Percentiles rank a stretch among this genome's conserved stretches.
phyloP scores from a whole-genome alignment of 139 green algal genomes.

The Chlorella sp. region DNA sequence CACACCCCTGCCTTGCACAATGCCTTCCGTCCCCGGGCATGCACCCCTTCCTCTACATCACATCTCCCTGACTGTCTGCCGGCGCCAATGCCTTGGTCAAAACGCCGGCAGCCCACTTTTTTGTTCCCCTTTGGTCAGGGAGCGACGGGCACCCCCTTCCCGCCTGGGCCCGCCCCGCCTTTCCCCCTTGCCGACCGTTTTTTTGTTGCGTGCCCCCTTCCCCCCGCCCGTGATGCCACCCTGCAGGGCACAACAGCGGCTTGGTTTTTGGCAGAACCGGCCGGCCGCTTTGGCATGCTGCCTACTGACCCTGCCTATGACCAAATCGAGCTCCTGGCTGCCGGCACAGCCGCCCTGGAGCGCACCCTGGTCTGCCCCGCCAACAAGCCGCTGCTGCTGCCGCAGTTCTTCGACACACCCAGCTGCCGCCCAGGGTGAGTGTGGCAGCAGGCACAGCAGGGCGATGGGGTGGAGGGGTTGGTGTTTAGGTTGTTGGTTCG shows the following conservation, averaged over 20 bases:
- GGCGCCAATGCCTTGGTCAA: no score
- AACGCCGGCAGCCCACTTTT: no score
- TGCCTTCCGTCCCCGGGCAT: no score
- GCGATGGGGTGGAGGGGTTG: not conserved
- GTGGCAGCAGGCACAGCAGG: not conserved
- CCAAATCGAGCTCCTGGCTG: not conserved
- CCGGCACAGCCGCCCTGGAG: not conserved
- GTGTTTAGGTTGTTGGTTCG: not conserved
- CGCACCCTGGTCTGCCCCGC: not conserved
- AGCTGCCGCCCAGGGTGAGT: not conserved
- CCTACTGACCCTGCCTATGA: not conserved
- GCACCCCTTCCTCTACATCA: no score
- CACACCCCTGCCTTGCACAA: no score
- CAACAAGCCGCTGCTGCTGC: not conserved
- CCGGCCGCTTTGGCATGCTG: slow-evolving; percentile 33
- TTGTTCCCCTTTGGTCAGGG: no score
- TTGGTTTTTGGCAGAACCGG: not conserved
- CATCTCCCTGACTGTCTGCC: no score
- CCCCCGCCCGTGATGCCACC: no score
- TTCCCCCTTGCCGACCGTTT: not conserved
- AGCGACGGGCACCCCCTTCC: no score
- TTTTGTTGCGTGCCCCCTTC: not conserved
- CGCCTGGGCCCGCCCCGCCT: no score
- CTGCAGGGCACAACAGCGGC: slow-evolving; percentile 11
- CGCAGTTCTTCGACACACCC: not conserved